Evolutionary conservation across 768 basidiomycete genomes (phyloP).

Genomic region (Boletus pseudopeckii): DNA sequence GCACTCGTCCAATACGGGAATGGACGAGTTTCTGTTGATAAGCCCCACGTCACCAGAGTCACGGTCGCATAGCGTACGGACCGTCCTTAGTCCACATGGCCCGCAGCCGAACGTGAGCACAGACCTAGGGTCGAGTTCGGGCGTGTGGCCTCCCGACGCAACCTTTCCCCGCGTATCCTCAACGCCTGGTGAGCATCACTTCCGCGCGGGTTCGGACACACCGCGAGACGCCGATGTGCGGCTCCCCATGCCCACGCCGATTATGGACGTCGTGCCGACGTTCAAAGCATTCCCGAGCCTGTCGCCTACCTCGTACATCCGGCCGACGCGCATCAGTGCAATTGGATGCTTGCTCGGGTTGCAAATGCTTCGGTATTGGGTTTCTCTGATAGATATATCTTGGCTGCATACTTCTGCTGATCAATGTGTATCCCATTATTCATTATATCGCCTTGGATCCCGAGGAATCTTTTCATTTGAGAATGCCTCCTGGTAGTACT

Average conservation of each 20-base stretch:
- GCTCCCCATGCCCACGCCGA: no score
- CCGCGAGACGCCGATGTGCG: neutral
- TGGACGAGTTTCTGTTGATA: constrained; percentile 23
- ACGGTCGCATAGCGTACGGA: constrained; percentile 5
- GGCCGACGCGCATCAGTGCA: constrained; percentile 13
- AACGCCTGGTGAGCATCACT: neutral
- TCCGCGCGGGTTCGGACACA: neutral
- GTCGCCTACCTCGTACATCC: constrained; percentile 1
- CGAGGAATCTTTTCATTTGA: no score
- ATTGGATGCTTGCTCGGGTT: neutral
- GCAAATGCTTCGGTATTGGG: no score
- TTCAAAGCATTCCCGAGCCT: constrained; percentile 18
- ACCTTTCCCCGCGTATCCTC: neutral
- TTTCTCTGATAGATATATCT: no score
- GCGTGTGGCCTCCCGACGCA: neutral
- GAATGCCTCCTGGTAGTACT: no score
- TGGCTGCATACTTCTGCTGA: no score
- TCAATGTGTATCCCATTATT: no score
- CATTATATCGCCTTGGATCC: no score
- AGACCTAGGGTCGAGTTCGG: neutral
- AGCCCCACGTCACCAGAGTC: constrained; percentile 2
- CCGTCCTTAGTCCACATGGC: constrained; percentile 1
- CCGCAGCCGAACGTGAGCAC: constrained; percentile 1
- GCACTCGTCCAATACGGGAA: constrained; percentile 16
- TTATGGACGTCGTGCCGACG: neutral